These are phyloP conservation scores for Cynara cardunculus DNA, from an alignment of 129 eudicot species.

Conservation along the genomic window DNA sequence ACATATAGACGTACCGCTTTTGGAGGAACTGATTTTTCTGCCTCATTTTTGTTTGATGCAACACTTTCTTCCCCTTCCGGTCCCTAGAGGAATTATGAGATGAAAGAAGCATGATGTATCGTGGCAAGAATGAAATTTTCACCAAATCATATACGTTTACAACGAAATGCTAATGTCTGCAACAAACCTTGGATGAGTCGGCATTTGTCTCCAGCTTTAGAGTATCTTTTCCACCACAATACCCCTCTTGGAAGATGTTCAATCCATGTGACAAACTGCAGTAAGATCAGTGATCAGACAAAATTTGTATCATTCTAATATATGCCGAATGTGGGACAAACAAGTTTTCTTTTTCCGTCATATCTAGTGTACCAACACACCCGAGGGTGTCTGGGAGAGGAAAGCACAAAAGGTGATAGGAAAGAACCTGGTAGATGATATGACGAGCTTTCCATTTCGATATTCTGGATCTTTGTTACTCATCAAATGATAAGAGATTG, in stretches of 20 bases:
- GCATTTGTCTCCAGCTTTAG: conserved; percentile 70
- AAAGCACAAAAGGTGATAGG: not conserved
- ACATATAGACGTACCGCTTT: conserved; percentile 39
- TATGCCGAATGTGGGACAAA: no score
- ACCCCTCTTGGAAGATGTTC: conserved; percentile 81
- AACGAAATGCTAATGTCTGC: not conserved
- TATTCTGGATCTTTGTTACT: conserved; percentile 70
- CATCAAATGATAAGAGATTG: conserved; percentile 84
- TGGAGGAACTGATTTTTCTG: conserved; percentile 55
- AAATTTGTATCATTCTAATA: no score
- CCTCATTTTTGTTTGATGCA: conserved; percentile 47
- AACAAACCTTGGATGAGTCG: conserved; percentile 72
- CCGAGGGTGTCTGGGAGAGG: not conserved
- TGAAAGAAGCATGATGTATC: not conserved
- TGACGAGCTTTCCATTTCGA: conserved; percentile 85
- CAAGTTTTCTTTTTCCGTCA: not conserved
- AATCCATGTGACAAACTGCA: conserved; percentile 90
- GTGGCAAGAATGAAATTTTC: not conserved
- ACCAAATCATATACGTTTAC: not conserved
- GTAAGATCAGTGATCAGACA: not conserved
- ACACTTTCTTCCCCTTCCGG: conserved; percentile 49
- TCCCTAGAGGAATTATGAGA: conserved; percentile 29
- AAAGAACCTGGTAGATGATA: conserved; percentile 74
- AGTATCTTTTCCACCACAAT: conserved; percentile 53
- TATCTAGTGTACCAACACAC: no score